Base-by-base conservation (phyloP, 2,329 filamentous ascomycete species). In the Talaromyces amestolkiae region DNA sequence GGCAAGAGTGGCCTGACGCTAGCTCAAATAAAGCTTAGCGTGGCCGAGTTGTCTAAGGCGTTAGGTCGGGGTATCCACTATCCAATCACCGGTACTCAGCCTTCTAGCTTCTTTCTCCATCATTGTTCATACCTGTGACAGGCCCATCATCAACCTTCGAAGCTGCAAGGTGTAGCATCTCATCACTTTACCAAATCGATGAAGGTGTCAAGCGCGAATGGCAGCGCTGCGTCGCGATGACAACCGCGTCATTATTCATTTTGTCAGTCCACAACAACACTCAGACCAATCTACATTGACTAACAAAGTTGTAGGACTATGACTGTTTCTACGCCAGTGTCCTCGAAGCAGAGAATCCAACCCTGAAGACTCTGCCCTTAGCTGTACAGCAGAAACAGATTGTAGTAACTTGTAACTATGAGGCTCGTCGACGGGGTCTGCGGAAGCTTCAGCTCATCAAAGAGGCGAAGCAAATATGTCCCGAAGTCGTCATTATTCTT, bases 361-460 rank as follows among this genome's bases (percentile, higher is more conserved):
- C 84, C 2, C 82, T 97, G 65, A 92, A 87, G 73, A 83, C 84
- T 1, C 79, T 90, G 19, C 92, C 93, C 7, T 81, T 98, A 39
- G 93, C 92, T 41, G 88, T 97, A 66, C 91, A 93, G 77, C 93
- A 97, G 78, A 97, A 97, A 79, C 91, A 93, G 75, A 97, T 97
- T 64, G 84, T 95, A 47, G 92, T 93, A 24, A 96, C 93, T 4
- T 96, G 92, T 84, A 98, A 98, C 79, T 98, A 98, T 77, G 91
- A 91, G 74, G 94, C 94, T 24, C 88, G 94, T 41, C 82, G 87
- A 61, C 85, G 86, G 67, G 85, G 81, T 10, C 69, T 83, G 51
- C 76, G 86, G 76, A 98, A 99, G 81, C 84, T 98, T 67, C 93
- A 96, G 83, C 85, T 92, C 69, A 88, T 97, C 74, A 86, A 84